Base-by-base conservation (phyloP, 495 filamentous ascomycete species). In the Elaphomyces granulatus region DNA sequence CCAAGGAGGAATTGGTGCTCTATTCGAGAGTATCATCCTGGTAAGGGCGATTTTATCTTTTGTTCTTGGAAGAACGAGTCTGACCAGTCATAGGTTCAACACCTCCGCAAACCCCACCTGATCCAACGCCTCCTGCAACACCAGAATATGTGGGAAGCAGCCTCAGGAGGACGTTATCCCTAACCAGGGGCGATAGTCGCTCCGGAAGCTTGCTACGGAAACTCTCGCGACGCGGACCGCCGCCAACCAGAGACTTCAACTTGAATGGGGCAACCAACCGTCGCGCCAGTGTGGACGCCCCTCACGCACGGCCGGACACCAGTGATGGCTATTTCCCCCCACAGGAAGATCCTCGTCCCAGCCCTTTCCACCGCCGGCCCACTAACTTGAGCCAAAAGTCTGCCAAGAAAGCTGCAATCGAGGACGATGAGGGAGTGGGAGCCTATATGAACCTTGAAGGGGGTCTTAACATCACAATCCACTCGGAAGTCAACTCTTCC, bases 1-100 rank as follows among this genome's bases (percentile, higher is more conserved):
- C 87, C 87, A 19, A 77, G 92, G 30, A 72, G 87, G 20, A 95
- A 95, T 50, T 95, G 85, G 83, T 93, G 85, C 58, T 81, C 83
- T 4, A 87, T 95, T 44, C 71, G 81, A 20, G 66, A 77, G 49
- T 94, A 88, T 51, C 63, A 74, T n/a, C 85, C 85, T 2, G 84
- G 78, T 34, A 52, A 57, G 55, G 28, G 9, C 20, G 21, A 3
- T 34, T 28, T 8, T 23, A 35, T 42, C 2, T 16, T 9, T 35
- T 20, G 12, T 34, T 12, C 14, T 15, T 15, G 21, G 21, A 8
- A 8, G 36, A 33, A 15, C 21, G 26, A 3, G 40, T 31, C 45
- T 52, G 40, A 52, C 40, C 8, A 26, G 14, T 15, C 14, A 16
- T 23, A 61, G 63, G 68, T 15, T 56, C 52, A 32, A 88, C 81